Conservation (phyloP, 192 early-diverging fungal species). For the Backusella liffmaniae region DNA sequence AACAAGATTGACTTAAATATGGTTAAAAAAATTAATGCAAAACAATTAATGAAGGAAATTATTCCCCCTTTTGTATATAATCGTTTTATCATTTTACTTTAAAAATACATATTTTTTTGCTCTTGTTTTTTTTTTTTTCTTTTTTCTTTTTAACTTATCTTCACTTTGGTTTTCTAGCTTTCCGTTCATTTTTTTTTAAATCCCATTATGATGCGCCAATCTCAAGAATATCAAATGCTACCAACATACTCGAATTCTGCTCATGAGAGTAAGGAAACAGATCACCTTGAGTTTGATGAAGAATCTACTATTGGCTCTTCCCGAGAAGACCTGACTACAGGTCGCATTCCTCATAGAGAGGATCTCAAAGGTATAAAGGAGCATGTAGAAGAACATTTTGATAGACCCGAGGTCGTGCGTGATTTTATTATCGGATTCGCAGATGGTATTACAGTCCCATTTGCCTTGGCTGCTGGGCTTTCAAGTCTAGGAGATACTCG, state of each 20-base stretch:
- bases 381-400: slow-evolving; percentile 41
- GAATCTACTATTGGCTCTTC: slow-evolving; percentile 2
- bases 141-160: background rate
- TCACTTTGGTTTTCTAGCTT: background rate
- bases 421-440: slow-evolving; percentile 45
- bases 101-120: background rate
- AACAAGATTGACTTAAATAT: background rate
- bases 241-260: background rate
- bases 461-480: slow-evolving; percentile 65
- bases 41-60: slow-evolving; percentile 1
- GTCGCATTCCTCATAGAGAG: slow-evolving; percentile 22
- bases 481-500: slow-evolving; percentile 47
- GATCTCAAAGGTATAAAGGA: slow-evolving; percentile 7
- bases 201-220: background rate
- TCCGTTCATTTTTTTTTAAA: background rate
- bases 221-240: slow-evolving; percentile 4
- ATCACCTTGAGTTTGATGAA: slow-evolving; percentile 6
- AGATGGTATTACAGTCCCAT: slow-evolving; percentile 55
- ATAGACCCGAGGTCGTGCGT: slow-evolving; percentile 38
- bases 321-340: background rate
- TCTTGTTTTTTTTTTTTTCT: background rate
- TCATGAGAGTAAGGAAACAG: background rate
- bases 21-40: background rate
- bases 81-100: background rate
- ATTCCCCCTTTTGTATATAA: background rate